phyloP scores from a whole-genome alignment of 2,329 filamentous ascomycete genomes.

The Trichoderma lentiforme region DNA sequence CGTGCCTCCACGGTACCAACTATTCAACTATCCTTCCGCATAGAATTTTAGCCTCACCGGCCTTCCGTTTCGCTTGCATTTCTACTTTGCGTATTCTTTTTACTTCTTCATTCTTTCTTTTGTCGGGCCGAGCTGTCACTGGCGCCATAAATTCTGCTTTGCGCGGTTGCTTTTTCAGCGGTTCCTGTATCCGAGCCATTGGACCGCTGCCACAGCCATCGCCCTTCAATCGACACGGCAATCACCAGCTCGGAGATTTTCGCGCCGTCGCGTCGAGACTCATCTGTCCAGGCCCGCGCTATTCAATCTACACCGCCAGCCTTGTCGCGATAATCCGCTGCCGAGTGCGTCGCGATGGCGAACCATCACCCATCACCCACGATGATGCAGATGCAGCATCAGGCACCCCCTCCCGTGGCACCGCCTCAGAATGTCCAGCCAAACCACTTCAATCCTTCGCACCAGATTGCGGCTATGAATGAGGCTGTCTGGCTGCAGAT shows the following conservation, averaged over 20 bases:
- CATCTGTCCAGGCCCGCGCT: not conserved
- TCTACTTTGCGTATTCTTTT: not conserved
- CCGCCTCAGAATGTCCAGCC: conserved; percentile 54
- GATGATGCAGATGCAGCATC: conserved; percentile 62
- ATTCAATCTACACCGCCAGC: conserved; percentile 19
- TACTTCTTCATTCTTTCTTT: not conserved
- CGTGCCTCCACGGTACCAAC: not conserved
- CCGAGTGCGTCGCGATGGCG: conserved; percentile 52
- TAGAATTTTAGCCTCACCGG: conserved; percentile 15
- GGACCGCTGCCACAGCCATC: not conserved
- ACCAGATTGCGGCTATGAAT: conserved; percentile 75
- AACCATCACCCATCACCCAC: conserved; percentile 80
- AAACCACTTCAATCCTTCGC: conserved; percentile 61
- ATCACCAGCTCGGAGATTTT: not conserved
- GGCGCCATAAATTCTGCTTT: not conserved
- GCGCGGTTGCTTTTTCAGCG: conserved; percentile 1
- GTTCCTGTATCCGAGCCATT: conserved; percentile 7
- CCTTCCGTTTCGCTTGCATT: not conserved
- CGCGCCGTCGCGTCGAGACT: conserved; percentile 17
- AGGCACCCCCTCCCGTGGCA: conserved; percentile 59
- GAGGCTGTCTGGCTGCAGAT: conserved; percentile 91
- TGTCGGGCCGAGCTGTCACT: not conserved
- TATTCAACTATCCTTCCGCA: not conserved
- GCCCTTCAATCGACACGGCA: not conserved
- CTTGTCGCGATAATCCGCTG: conserved; percentile 22